Percentiles rank a stretch among this genome's conserved stretches.
phyloP scores from a whole-genome alignment of 2,329 filamentous ascomycete species.

The Fusarium citri region DNA sequence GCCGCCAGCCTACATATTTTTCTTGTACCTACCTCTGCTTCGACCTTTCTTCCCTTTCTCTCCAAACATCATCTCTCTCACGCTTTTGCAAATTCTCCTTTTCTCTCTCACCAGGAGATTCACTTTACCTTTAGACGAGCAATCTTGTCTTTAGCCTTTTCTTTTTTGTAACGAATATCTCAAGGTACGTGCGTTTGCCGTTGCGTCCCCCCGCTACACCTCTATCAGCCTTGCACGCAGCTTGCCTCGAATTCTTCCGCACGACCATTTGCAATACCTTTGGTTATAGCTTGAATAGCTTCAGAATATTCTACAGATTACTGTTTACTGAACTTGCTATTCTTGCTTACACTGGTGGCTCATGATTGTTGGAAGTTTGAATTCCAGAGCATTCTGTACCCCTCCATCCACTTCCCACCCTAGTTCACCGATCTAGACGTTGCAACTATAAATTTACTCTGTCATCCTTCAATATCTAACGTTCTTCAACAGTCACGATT shows the following conservation, averaged over 20 bases:
- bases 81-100: slow-evolving; percentile 29
- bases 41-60: slow-evolving; percentile 43
- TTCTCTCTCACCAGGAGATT: slow-evolving; percentile 38
- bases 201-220: slow-evolving; percentile 9
- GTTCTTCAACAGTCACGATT: slow-evolving; percentile 45
- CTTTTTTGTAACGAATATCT: slow-evolving; percentile 42
- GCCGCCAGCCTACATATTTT: slow-evolving; percentile 49
- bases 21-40: slow-evolving; percentile 49
- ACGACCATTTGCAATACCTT: not conserved
- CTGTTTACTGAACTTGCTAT: not conserved
- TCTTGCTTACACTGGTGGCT: not conserved
- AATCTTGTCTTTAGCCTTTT: slow-evolving; percentile 40
- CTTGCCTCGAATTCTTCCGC: not conserved
- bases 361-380: slow-evolving; percentile 2
- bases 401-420: slow-evolving; percentile 32
- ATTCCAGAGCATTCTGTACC: slow-evolving; percentile 33
- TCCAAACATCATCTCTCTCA: slow-evolving; percentile 41
- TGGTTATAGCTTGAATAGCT: slow-evolving; percentile 1
- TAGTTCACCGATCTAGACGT: slow-evolving; percentile 10
- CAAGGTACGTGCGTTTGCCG: slow-evolving; percentile 40
- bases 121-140: slow-evolving; percentile 41
- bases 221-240: slow-evolving; percentile 19
- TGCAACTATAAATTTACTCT: slow-evolving; percentile 7
- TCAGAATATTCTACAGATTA: not conserved
- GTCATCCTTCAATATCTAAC: slow-evolving; percentile 30